These are phyloP conservation scores for Chytriomyces sp. DNA, from an alignment of 192 early-diverging fungal species.

Conservation along the genomic window DNA sequence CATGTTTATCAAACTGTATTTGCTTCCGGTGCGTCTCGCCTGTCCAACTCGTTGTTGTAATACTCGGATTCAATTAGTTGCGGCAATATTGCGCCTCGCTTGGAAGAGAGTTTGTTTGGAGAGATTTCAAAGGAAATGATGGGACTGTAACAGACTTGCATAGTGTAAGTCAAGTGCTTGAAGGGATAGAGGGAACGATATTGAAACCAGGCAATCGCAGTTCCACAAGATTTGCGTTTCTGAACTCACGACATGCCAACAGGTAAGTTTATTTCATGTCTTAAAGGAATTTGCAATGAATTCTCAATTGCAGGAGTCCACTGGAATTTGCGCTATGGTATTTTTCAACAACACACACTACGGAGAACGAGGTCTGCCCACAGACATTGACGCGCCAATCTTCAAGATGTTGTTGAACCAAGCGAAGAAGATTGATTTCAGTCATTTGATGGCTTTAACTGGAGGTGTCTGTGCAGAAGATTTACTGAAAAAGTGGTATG, in stretches of 20 bases:
- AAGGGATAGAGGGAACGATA: no score
- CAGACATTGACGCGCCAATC: slow-evolving; percentile 7
- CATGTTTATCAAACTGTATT: not conserved
- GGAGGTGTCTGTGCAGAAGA: not conserved
- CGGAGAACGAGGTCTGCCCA: slow-evolving; percentile 8
- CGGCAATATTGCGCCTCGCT: not conserved
- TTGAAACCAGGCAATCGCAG: not conserved
- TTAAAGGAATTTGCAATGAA: not conserved
- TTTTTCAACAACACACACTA: slow-evolving; percentile 17
- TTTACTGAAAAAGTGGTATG: slow-evolving; percentile 16
- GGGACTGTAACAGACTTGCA: not conserved
- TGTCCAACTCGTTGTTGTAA: not conserved
- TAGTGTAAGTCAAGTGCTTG: not conserved
- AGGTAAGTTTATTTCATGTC: not conserved
- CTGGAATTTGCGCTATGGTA: slow-evolving; percentile 8
- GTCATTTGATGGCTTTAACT: slow-evolving; percentile 1
- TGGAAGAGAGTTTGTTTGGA: not conserved
- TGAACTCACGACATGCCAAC: not conserved
- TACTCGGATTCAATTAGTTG: not conserved
- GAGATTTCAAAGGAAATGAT: slow-evolving; percentile 9
- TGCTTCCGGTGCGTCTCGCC: not conserved
- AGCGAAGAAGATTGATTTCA: slow-evolving; percentile 10
- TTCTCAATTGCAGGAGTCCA: slow-evolving; percentile 18
- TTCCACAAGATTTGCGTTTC: slow-evolving; percentile 4
- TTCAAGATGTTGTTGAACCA: slow-evolving; percentile 15